Percentiles rank a stretch among this genome's conserved stretches.
Evolutionary conservation across 1,139 yeast species (phyloP).

Genomic region (Yamadazyma mexicana): DNA sequence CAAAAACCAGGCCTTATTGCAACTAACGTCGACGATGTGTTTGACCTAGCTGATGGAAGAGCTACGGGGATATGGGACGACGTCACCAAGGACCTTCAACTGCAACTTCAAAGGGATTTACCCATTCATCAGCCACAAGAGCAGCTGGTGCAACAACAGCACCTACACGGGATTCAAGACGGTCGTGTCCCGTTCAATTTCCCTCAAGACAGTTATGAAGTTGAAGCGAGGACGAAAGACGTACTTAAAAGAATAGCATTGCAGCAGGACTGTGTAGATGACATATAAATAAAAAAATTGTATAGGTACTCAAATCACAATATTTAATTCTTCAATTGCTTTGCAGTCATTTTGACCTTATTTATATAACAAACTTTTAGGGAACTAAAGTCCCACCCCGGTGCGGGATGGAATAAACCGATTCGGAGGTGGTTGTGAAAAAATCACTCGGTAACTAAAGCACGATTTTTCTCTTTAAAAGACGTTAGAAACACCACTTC

Average conservation of each 20-base stretch:
- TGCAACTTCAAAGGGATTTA: too few species aligned
- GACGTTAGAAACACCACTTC: too few species aligned
- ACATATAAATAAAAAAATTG: slow-evolving; percentile 8
- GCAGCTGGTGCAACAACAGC: not conserved
- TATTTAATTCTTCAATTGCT: too few species aligned
- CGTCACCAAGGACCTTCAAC: not conserved
- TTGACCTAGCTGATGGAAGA: not conserved
- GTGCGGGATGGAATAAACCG: slow-evolving; percentile 3
- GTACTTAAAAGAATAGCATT: slow-evolving; percentile 37
- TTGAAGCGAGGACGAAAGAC: slow-evolving; percentile 16
- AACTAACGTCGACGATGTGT: not conserved
- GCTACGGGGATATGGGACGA: not conserved
- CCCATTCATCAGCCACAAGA: too few species aligned
- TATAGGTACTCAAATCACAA: too few species aligned
- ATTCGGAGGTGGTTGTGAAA: not conserved
- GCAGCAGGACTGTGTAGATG: slow-evolving; percentile 44
- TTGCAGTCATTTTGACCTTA: too few species aligned
- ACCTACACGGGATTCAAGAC: not conserved
- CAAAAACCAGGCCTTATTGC: too few species aligned
- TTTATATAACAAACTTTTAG: too few species aligned
- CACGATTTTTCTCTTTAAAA: too few species aligned
- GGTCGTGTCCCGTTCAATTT: not conserved
- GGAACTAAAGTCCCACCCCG: not conserved
- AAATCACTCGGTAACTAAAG: too few species aligned
- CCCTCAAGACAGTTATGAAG: not conserved